A percentile compares a stretch with the other conserved stretches of the same genome.
phyloP scores from a whole-genome alignment of 345 rosid species.

The Corchorus olitorius region DNA sequence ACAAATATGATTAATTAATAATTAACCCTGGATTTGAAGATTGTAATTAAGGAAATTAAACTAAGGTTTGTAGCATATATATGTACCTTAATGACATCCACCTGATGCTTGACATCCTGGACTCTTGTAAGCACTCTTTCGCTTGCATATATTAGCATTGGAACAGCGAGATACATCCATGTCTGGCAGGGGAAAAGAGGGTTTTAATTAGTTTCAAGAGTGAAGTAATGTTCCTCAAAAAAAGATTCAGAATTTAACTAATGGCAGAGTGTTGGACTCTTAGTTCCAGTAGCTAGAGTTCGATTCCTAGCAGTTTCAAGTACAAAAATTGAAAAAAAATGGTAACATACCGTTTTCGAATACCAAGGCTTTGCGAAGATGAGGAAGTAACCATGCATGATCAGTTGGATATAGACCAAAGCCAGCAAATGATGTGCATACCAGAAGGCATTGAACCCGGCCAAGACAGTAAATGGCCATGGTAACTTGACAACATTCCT shows the following conservation, averaged over 20 bases:
- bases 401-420: conserved; percentile 62
- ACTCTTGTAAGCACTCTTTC: conserved; percentile 59
- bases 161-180: conserved; percentile 77
- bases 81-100: conserved; percentile 72
- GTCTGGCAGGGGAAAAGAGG: conserved; percentile 51
- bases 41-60: not conserved
- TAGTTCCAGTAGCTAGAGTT: too few species aligned
- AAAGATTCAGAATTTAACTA: not conserved
- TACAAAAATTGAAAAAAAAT: too few species aligned
- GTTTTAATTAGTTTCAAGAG: not conserved
- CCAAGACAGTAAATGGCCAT: conserved; percentile 58
- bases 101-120: conserved; percentile 60
- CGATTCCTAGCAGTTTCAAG: too few species aligned
- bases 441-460: conserved; percentile 97
- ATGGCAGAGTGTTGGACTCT: too few species aligned
- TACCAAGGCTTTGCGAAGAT: conserved; percentile 68
- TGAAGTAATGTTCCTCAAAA: not conserved
- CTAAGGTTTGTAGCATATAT: not conserved
- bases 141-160: conserved; percentile 56
- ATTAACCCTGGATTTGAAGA: not conserved
- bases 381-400: conserved; percentile 80
- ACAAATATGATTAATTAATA: not conserved
- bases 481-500: conserved; percentile 71
- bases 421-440: conserved; percentile 87
- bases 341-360: conserved; percentile 60